A percentile compares a stretch with the other conserved stretches of the same genome.
Conservation (phyloP, 345 rosid genomes). For the Salix viminalis region DNA sequence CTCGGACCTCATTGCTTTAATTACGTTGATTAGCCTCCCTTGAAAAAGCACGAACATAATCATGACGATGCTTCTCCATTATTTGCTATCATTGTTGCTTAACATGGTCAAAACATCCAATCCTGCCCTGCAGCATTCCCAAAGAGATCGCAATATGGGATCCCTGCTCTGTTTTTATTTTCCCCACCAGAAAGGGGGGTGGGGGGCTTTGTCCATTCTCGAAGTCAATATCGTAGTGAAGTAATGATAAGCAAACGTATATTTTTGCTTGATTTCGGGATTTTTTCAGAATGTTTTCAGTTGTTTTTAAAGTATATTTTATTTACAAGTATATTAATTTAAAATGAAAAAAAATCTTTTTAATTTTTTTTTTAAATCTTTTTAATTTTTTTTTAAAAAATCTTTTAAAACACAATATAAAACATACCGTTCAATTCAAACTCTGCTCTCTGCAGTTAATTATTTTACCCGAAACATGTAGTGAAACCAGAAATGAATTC, state of each 20-base stretch:
- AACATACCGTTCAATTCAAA: too few species aligned
- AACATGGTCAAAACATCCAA: neutral
- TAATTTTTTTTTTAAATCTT: too few species aligned
- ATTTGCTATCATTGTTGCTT: constrained; percentile 15
- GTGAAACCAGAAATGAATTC: neutral
- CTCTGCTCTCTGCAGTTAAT: neutral
- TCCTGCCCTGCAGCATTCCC: neutral
- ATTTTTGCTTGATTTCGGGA: neutral
- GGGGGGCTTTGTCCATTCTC: neutral
- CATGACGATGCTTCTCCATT: constrained; percentile 13
- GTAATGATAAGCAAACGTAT: neutral
- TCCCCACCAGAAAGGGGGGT: neutral
- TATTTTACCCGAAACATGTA: neutral
- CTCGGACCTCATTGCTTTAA: constrained; percentile 10
- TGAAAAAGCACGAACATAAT: constrained; percentile 27
- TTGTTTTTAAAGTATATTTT: too few species aligned
- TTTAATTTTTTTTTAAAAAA: too few species aligned
- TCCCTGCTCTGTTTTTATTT: neutral
- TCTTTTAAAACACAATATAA: too few species aligned
- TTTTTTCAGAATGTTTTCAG: neutral
- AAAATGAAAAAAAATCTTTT: too few species aligned
- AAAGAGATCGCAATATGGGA: neutral
- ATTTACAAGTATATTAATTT: too few species aligned
- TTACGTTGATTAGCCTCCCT: constrained; percentile 9
- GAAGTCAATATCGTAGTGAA: neutral